phyloP scores from a whole-genome alignment of 139 green algal species.

The Chlorella sorokiniana region DNA sequence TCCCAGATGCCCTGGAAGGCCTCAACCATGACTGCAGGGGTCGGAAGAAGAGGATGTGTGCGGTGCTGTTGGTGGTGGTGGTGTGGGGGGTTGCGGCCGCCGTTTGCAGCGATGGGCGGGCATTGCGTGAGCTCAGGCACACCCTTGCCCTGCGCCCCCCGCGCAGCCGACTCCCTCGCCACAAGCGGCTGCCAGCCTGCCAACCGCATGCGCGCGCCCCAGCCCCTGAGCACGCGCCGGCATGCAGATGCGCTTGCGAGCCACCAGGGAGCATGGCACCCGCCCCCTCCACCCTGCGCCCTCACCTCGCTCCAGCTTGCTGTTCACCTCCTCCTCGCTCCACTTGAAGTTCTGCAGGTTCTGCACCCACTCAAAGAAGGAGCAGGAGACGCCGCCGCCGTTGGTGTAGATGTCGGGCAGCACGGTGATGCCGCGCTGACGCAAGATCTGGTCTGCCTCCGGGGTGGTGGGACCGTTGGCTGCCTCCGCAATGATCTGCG shows the following conservation, averaged over 20 bases:
- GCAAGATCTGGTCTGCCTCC: conserved; percentile 60
- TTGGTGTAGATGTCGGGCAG: conserved; percentile 67
- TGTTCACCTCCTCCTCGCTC: conserved; percentile 79
- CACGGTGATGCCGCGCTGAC: conserved; percentile 54
- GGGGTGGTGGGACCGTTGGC: conserved; percentile 87
- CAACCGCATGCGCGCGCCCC: no score
- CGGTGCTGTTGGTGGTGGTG: no score
- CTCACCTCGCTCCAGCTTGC: conserved; percentile 47
- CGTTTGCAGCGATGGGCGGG: no score
- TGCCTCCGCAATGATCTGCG: conserved; percentile 81
- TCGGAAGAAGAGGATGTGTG: background rate
- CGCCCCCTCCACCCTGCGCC: no score
- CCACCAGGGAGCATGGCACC: background rate
- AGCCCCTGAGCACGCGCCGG: no score
- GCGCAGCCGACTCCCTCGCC: no score
- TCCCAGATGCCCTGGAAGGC: conserved; percentile 70
- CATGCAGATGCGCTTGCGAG: no score
- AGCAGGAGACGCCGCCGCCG: conserved; percentile 69
- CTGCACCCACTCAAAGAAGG: conserved; percentile 89
- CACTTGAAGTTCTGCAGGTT: conserved; percentile 80
- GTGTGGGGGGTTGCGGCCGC: background rate
- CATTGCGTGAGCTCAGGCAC: no score
- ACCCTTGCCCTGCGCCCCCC: no score
- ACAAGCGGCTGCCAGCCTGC: no score
- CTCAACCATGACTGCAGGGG: conserved; percentile 71